Base-by-base conservation (phyloP, 345 rosid genomes). In the Acer negundo region DNA sequence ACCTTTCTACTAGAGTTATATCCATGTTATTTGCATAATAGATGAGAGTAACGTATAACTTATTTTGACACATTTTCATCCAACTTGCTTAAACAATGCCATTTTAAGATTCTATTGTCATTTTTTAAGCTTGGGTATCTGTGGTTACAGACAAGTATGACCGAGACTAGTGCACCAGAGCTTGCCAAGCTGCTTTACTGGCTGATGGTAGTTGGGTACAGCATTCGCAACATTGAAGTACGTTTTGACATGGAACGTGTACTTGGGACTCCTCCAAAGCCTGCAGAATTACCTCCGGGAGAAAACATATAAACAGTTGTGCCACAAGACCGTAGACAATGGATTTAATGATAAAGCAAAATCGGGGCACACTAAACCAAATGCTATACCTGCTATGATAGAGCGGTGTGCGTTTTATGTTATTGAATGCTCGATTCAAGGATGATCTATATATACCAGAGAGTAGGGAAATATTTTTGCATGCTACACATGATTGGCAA, bases 201-300 rank as follows among this genome's bases (percentile, higher is more conserved):
- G 97, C 80, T 96, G 76, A 94, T 96, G 99, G 97, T 96, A 79
- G 98, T 96, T 4, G 98, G 99, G 51, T 96, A 94, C 87, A 80
- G 98, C 84, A 82, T 96, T 77, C 94, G 99, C 62, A 96, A 92
- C 81, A 93, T 95, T 7, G 99, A 95, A 86, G 99, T 95, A 70
- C 94, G 99, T 24, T 87, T 92, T 72, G 99, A 95, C 76, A 96
- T 92, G 98, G 99, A 96, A 80, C 88, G 94, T 68, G 97, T 94
- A 23, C 93, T 96, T 10, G 97, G 99, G 28, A 71, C 87, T 47
- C 86, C 93, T 68, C 82, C 91, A 8, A 95, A 93, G 87, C 92
- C 86, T 15, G 93, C 94, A 7, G 98, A 90, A 87, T 82, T 95
- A 66, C 99, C 97, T 78, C 94, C 94, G 0, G 99, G 97, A 59